Evolutionary conservation across 2,329 filamentous ascomycete species (phyloP).

Genomic region (Neospermospora avenae): DNA sequence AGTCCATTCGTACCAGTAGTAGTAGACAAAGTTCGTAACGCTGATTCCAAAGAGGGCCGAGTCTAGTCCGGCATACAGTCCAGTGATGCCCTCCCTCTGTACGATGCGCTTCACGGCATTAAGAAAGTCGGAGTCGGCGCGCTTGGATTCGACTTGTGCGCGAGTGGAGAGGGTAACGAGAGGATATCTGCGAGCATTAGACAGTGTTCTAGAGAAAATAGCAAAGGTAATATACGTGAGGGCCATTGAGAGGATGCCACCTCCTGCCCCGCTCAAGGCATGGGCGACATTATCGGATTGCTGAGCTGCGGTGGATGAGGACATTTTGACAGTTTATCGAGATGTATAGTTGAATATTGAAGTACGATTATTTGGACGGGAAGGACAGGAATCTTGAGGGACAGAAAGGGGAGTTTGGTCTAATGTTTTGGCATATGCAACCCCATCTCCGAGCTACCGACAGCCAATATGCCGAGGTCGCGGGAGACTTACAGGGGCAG

Average conservation of each 20-base stretch:
- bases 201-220: background rate
- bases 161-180: conserved; percentile 96
- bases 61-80: conserved; percentile 89
- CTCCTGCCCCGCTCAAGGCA: conserved; percentile 87
- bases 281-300: conserved; percentile 97
- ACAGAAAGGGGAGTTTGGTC: background rate
- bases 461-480: conserved; percentile 9
- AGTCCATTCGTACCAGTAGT: conserved; percentile 99
- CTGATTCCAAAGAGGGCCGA: conserved; percentile 96
- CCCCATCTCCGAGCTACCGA: conserved; percentile 16
- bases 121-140: conserved; percentile 79
- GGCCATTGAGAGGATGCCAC: conserved; percentile 92
- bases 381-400: conserved; percentile 1
- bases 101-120: conserved; percentile 83
- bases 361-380: background rate
- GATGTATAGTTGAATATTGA: background rate
- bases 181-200: conserved; percentile 64
- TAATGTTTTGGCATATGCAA: conserved; percentile 8
- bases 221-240: conserved; percentile 64
- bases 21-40: conserved; percentile 99
- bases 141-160: conserved; percentile 95
- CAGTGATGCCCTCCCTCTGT: conserved; percentile 82
- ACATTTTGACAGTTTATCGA: conserved; percentile 13
- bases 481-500: conserved; percentile 10
- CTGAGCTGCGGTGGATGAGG: conserved; percentile 34